A percentile compares a stretch with the other conserved stretches of the same genome.
Conservation (phyloP, 1,284 basidiomycete species). For the Bjerkandera adusta region DNA sequence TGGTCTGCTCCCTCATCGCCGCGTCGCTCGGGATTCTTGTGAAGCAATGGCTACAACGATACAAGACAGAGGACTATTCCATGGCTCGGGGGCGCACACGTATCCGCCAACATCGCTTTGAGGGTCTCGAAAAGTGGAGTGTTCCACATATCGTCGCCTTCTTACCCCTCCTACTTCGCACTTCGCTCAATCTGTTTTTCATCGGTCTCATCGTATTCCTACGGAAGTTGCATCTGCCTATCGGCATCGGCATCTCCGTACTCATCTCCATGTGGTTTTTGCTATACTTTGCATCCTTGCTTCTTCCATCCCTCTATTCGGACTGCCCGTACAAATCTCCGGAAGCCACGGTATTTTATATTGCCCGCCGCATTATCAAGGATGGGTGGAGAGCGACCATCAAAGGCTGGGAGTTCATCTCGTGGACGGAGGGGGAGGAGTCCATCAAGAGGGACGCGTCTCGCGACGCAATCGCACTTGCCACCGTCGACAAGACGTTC, state of each 20-base stretch:
- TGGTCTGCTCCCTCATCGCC: slow-evolving; percentile 15
- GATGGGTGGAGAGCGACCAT: neutral
- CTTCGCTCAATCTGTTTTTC: slow-evolving; percentile 30
- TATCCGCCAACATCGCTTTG: slow-evolving; percentile 23
- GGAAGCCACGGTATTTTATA: neutral
- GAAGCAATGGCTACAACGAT: slow-evolving; percentile 16
- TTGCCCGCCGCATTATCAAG: neutral
- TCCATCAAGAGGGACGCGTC: neutral
- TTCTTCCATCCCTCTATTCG: neutral
- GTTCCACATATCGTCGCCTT: slow-evolving; percentile 25
- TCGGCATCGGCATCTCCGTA: neutral
- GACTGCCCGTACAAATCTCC: slow-evolving; percentile 4
- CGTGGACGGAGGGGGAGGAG: neutral
- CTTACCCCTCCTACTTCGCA: slow-evolving; percentile 28
- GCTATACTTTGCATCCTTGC: neutral
- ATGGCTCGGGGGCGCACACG: slow-evolving; percentile 1
- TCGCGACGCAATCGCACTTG: neutral
- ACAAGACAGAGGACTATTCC: slow-evolving; percentile 8
- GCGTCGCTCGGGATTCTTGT: slow-evolving; percentile 16
- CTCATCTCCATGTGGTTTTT: neutral
- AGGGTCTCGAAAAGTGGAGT: slow-evolving; percentile 28
- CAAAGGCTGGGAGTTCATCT: neutral
- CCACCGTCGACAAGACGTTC: neutral
- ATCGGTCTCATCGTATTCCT: slow-evolving; percentile 19
- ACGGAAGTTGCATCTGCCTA: neutral